A percentile compares a stretch with the other conserved stretches of the same genome.
phyloP scores from a whole-genome alignment of 305 asterid species.

The Fraxinus floribunda region DNA sequence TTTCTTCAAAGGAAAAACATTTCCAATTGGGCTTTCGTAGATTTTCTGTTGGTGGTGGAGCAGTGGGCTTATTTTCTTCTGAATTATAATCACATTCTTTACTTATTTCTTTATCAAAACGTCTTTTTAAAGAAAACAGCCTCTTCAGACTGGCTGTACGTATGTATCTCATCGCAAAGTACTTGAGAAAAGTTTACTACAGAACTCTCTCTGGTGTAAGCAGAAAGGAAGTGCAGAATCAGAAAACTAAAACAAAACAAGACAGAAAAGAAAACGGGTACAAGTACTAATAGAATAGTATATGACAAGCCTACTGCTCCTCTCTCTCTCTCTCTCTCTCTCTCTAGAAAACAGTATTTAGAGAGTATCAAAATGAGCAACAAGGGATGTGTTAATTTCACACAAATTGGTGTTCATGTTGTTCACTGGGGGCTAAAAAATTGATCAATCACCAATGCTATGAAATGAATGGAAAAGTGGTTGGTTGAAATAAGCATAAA shows the following conservation, averaged over 20 bases:
- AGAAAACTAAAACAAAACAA: background rate
- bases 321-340: background rate
- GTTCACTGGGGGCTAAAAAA: slow-evolving; percentile 28
- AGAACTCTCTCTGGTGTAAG: background rate
- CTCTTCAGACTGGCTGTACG: slow-evolving; percentile 80
- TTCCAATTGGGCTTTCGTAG: slow-evolving; percentile 72
- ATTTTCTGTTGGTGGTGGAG: slow-evolving; percentile 27
- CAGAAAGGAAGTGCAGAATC: background rate
- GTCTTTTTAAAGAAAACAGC: slow-evolving; percentile 73
- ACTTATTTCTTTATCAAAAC: slow-evolving; percentile 44
- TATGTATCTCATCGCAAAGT: slow-evolving; percentile 60
- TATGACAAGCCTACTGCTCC: background rate
- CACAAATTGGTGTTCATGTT: background rate
- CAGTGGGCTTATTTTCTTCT: slow-evolving; percentile 13
- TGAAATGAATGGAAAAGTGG: slow-evolving; percentile 45
- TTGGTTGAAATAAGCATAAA: slow-evolving; percentile 27
- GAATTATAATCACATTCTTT: slow-evolving; percentile 32
- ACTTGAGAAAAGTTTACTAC: background rate
- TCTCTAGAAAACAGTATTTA: background rate
- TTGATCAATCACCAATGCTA: slow-evolving; percentile 30
- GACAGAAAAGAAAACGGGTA: slow-evolving; percentile 14
- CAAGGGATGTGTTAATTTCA: background rate
- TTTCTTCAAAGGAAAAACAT: slow-evolving; percentile 75
- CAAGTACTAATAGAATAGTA: background rate
- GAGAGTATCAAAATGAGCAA: slow-evolving; percentile 32